Conservation (phyloP, 306 rosid genomes). For the Quercus alba region DNA sequence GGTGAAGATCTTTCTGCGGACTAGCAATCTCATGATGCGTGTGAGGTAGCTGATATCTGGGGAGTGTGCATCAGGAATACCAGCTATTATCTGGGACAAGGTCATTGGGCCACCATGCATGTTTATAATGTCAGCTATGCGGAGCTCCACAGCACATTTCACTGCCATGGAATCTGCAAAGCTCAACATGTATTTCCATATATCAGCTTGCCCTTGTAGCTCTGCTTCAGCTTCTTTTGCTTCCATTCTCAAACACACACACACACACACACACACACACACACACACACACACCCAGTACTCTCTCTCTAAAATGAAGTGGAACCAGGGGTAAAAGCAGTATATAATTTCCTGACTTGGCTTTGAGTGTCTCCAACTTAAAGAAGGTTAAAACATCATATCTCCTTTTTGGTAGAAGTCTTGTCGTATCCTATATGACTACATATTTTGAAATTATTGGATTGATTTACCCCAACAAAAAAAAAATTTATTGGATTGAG, state of each 20-base stretch:
- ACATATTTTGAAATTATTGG: too few relatives aligned
- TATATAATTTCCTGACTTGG: too few relatives aligned
- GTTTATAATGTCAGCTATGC: constrained; percentile 36
- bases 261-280: too few relatives aligned
- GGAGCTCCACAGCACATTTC: constrained; percentile 42
- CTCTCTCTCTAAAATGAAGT: background rate
- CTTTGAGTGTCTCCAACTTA: too few relatives aligned
- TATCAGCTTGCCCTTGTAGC: constrained; percentile 37
- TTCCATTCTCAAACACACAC: constrained; percentile 3
- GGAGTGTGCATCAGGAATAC: constrained; percentile 2
- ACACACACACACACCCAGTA: too few relatives aligned
- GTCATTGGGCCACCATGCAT: constrained; percentile 26
- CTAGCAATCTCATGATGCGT: constrained; percentile 39
- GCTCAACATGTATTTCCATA: constrained; percentile 35
- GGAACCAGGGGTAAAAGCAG: too few relatives aligned
- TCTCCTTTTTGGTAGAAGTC: too few relatives aligned
- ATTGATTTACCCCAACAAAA: too few relatives aligned
- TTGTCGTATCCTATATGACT: too few relatives aligned
- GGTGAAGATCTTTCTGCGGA: constrained; percentile 28
- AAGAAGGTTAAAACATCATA: too few relatives aligned
- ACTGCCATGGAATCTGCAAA: constrained; percentile 44
- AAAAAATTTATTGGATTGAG: too few relatives aligned
- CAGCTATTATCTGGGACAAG: constrained; percentile 26
- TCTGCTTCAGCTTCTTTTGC: constrained; percentile 2
- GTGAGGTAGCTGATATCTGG: constrained; percentile 27